Conservation (phyloP, 2,329 filamentous ascomycete genomes). For the Metarhizium anisopliae region DNA sequence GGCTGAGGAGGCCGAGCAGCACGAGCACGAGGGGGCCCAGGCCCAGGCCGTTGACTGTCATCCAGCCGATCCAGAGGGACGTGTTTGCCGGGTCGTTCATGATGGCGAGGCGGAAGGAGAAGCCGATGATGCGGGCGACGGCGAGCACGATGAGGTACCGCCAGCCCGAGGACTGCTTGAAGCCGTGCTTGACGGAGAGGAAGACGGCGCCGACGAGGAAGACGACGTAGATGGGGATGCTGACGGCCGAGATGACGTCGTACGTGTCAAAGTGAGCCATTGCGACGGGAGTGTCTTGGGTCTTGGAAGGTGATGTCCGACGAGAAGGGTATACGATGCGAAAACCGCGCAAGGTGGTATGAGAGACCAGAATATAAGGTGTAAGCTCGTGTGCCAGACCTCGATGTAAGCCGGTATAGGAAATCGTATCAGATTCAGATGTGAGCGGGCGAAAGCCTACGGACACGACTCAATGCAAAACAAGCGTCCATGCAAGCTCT, state of each 20-base stretch:
- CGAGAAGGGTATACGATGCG: no score
- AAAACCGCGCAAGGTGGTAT: no score
- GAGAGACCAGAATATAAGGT: no score
- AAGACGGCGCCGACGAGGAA: constrained; percentile 19
- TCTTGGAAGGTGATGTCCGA: no score
- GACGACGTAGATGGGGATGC: constrained; percentile 20
- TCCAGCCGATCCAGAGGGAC: constrained; percentile 24
- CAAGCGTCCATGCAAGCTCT: no score
- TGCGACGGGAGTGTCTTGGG: background rate
- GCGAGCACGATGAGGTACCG: constrained; percentile 51
- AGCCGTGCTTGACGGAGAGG: constrained; percentile 41
- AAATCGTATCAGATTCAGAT: no score
- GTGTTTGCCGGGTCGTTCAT: constrained; percentile 41
- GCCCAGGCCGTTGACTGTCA: constrained; percentile 22
- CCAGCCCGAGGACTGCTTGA: constrained; percentile 50
- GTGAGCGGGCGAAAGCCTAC: no score
- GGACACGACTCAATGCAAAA: no score
- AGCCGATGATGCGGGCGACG: constrained; percentile 46
- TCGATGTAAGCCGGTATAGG: no score
- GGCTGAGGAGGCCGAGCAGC: constrained; percentile 21
- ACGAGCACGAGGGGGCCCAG: constrained; percentile 39
- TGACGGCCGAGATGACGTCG: constrained; percentile 23
- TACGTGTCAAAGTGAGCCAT: constrained; percentile 17
- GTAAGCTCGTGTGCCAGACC: no score
- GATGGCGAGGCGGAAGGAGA: constrained; percentile 32